phyloP scores from a whole-genome alignment of 2,329 filamentous ascomycete genomes.

The Cladosporium colombiae region DNA sequence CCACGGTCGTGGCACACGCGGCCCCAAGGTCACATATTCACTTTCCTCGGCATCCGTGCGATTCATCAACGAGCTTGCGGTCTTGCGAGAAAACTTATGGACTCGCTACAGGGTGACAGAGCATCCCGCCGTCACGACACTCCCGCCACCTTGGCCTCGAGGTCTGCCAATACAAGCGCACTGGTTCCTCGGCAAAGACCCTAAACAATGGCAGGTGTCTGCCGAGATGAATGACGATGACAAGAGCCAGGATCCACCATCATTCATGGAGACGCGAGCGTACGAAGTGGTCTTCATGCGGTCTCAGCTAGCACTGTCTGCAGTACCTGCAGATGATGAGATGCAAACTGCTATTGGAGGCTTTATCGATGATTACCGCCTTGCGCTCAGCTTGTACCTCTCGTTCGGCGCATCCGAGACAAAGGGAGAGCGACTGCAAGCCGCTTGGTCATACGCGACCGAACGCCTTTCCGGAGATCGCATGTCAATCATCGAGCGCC shows the following conservation, averaged over 20 bases:
- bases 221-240: not conserved
- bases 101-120: conserved; percentile 28
- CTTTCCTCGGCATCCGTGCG: conserved; percentile 29
- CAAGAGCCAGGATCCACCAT: not conserved
- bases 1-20: not conserved
- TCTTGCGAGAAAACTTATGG: conserved; percentile 38
- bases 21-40: conserved; percentile 11
- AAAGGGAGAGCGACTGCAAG: conserved; percentile 22
- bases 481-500: conserved; percentile 35
- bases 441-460: conserved; percentile 36
- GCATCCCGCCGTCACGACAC: conserved; percentile 28
- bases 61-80: conserved; percentile 41
- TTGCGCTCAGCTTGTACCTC: conserved; percentile 34
- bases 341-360: conserved; percentile 32
- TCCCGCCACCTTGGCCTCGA: conserved; percentile 36
- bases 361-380: conserved; percentile 39
- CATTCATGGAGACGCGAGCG: conserved; percentile 21
- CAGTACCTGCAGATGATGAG: conserved; percentile 31
- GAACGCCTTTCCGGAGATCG: conserved; percentile 31
- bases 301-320: conserved; percentile 24
- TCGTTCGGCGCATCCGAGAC: conserved; percentile 9
- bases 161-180: conserved; percentile 40
- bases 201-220: not conserved
- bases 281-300: conserved; percentile 21
- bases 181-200: conserved; percentile 24